These are phyloP conservation scores for Rhizopogon rudus DNA, from an alignment of 768 basidiomycete species.

Conservation along the genomic window DNA sequence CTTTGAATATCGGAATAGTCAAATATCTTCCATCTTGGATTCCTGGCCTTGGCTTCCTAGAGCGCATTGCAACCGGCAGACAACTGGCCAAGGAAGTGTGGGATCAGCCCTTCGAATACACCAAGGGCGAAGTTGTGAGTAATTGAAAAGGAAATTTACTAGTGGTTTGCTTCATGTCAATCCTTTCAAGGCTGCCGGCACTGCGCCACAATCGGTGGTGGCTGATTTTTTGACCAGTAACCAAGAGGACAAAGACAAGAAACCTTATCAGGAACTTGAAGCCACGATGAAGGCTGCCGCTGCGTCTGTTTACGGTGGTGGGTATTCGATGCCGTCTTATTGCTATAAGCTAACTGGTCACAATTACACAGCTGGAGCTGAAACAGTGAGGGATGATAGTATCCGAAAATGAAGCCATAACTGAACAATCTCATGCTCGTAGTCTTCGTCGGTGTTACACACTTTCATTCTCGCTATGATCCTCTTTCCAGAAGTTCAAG, in stretches of 20 bases:
- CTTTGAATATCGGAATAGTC: background rate
- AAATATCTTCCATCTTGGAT: conserved; percentile 10
- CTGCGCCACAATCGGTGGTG: background rate
- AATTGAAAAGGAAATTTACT: background rate
- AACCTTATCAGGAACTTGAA: background rate
- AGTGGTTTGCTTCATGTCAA: too few relatives aligned
- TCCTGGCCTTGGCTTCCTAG: conserved; percentile 9
- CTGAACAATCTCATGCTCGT: background rate
- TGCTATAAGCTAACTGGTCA: background rate
- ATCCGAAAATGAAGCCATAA: background rate
- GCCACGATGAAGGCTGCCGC: background rate
- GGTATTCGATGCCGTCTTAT: background rate
- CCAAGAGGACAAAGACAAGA: too few relatives aligned
- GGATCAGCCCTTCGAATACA: conserved; percentile 1
- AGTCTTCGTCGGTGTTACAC: conserved; percentile 2
- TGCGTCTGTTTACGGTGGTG: conserved; percentile 1
- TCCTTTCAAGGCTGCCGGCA: background rate
- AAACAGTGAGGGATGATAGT: background rate
- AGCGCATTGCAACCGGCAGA: background rate
- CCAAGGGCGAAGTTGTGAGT: conserved; percentile 3
- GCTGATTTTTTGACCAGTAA: too few relatives aligned
- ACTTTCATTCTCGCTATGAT: conserved; percentile 2
- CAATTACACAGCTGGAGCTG: background rate
- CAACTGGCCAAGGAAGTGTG: background rate
- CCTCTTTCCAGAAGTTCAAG: conserved; percentile 7